Percentiles rank a stretch among this genome's conserved stretches.
Evolutionary conservation across 371 early-diverging fungal species (phyloP).

Genomic region (Rhizopus sp.): DNA sequence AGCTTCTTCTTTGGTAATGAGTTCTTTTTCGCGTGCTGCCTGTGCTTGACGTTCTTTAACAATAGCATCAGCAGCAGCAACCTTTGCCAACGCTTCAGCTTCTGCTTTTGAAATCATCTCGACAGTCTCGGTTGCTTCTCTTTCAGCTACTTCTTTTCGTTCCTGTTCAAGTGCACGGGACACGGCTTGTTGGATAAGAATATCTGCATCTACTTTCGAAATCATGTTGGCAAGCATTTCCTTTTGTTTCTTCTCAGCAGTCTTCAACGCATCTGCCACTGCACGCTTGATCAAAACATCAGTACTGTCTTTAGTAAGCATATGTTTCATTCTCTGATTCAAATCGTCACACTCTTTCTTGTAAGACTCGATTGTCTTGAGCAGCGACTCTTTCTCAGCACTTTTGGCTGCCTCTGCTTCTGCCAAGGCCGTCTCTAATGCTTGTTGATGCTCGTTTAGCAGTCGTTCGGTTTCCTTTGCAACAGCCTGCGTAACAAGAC

Average conservation of each 20-base stretch:
- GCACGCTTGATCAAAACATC: slow-evolving; percentile 22
- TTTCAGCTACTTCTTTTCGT: slow-evolving; percentile 16
- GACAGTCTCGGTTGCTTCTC: slow-evolving; percentile 18
- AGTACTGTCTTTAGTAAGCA: slow-evolving; percentile 21
- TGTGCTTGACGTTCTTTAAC: slow-evolving; percentile 31
- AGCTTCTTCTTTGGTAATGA: slow-evolving; percentile 28
- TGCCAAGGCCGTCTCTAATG: background rate
- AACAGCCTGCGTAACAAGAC: background rate
- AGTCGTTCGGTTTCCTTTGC: background rate
- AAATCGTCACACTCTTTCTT: slow-evolving; percentile 22
- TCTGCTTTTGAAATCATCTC: slow-evolving; percentile 32
- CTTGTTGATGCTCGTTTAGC: background rate
- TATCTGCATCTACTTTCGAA: slow-evolving; percentile 13
- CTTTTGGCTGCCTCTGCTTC: background rate
- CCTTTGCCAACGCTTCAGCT: slow-evolving; percentile 25
- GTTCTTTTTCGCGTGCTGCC: slow-evolving; percentile 26
- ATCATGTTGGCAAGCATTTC: slow-evolving; percentile 20
- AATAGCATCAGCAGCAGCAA: slow-evolving; percentile 31
- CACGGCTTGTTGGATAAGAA: slow-evolving; percentile 18
- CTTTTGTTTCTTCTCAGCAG: slow-evolving; percentile 13
- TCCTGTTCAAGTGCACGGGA: slow-evolving; percentile 21
- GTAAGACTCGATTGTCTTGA: slow-evolving; percentile 9
- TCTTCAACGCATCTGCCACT: slow-evolving; percentile 14
- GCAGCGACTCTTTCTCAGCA: slow-evolving; percentile 6
- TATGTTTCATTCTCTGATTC: slow-evolving; percentile 12